These are phyloP conservation scores for Trametes maxima DNA, from an alignment of 768 basidiomycete species.

Conservation along the genomic window DNA sequence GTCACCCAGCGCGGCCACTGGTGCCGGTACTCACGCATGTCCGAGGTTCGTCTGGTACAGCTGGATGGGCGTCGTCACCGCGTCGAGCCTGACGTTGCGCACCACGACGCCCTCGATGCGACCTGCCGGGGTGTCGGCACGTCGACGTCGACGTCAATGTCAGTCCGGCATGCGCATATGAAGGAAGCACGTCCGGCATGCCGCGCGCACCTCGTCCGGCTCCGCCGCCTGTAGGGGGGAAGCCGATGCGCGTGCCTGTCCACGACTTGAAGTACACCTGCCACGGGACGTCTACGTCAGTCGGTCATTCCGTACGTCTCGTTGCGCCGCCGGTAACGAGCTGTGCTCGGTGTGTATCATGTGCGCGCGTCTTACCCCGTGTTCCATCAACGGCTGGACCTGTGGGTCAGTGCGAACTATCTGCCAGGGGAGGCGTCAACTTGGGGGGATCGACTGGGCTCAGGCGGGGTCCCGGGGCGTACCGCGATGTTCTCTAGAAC, in stretches of 20 bases:
- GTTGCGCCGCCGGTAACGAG: too few relatives aligned
- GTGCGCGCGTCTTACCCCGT: slow-evolving; percentile 40
- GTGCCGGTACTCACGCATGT: slow-evolving; percentile 39
- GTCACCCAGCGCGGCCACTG: too few relatives aligned
- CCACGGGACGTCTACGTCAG: not conserved
- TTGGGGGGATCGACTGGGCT: not conserved
- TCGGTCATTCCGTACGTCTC: not conserved
- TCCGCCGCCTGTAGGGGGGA: slow-evolving; percentile 58
- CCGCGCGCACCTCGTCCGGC: slow-evolving; percentile 50
- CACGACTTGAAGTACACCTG: slow-evolving; percentile 62
- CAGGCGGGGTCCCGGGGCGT: slow-evolving; percentile 1
- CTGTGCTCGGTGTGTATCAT: not conserved
- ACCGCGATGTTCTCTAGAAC: slow-evolving; percentile 51
- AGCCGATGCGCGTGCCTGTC: slow-evolving; percentile 52
- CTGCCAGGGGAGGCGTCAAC: too few relatives aligned
- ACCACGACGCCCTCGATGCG: slow-evolving; percentile 47
- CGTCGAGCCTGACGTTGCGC: slow-evolving; percentile 48
- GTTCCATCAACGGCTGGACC: slow-evolving; percentile 58
- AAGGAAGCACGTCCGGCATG: not conserved
- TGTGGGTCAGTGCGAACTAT: slow-evolving; percentile 49
- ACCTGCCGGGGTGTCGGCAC: slow-evolving; percentile 33
- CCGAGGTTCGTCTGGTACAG: slow-evolving; percentile 56
- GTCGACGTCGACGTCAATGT: not conserved
- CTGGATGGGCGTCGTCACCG: slow-evolving; percentile 48
- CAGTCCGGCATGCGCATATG: not conserved